Evolutionary conservation across 1,139 yeast species (phyloP).

Genomic region (Arxiozyma telluris): DNA sequence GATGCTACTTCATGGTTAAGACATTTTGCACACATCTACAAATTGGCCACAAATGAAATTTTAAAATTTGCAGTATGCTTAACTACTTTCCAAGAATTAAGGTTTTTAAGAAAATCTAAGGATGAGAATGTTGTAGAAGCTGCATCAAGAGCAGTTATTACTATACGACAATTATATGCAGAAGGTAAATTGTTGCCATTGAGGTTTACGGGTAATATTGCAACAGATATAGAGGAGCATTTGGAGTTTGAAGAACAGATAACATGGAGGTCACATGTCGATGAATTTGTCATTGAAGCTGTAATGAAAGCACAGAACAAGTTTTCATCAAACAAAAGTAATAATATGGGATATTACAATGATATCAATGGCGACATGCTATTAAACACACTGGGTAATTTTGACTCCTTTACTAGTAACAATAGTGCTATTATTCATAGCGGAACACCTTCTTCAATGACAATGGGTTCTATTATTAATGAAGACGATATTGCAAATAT

Average conservation of each 20-base stretch:
- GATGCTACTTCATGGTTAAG: slow-evolving; percentile 79
- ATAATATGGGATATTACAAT: not conserved
- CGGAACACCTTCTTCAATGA: not conserved
- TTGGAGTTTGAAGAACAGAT: slow-evolving; percentile 36
- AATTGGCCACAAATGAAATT: slow-evolving; percentile 54
- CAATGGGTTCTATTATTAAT: not conserved
- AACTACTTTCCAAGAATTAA: slow-evolving; percentile 68
- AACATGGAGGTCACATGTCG: slow-evolving; percentile 36
- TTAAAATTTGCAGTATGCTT: slow-evolving; percentile 56
- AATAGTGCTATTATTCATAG: not conserved
- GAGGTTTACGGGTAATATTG: slow-evolving; percentile 61
- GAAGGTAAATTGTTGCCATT: slow-evolving; percentile 52
- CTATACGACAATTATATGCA: slow-evolving; percentile 55
- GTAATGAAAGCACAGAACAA: slow-evolving; percentile 28
- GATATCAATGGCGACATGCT: slow-evolving; percentile 28
- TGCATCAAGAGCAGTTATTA: slow-evolving; percentile 70
- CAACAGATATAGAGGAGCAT: slow-evolving; percentile 45
- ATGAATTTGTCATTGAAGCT: slow-evolving; percentile 35
- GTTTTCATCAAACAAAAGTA: slow-evolving; percentile 9
- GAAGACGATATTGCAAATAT: not conserved
- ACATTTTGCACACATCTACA: slow-evolving; percentile 68
- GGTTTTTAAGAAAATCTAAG: slow-evolving; percentile 63
- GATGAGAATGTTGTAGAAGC: slow-evolving; percentile 74
- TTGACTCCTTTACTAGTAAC: not conserved
- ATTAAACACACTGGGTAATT: not conserved